Evolutionary conservation across 2,329 filamentous ascomycete species (phyloP), one percentile per base, ranked within the genome.

Genomic region (Paraphoma sp.): DNA sequence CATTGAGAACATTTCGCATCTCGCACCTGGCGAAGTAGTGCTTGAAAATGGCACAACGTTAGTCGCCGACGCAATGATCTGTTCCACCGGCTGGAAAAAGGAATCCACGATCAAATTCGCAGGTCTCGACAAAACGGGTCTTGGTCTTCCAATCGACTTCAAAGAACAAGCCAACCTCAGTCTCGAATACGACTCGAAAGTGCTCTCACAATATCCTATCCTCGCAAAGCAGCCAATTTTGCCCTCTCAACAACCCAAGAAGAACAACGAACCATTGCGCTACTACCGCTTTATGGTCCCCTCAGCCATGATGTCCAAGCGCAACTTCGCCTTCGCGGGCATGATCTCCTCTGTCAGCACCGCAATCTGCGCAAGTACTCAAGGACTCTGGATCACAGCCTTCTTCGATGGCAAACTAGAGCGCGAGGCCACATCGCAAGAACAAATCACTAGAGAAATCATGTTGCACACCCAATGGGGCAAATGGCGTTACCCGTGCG

Each of bases 331-430:
- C 4, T 79, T 79, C 57, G 68, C 73, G 4, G 77, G 77, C 23
- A 70, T 72, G 49, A 67, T 74, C 17, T 66, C 67, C 17, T 74
- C 69, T 3, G 67, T 77, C 29, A 65, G 67, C 6, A 78, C 74
- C 1, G 61, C 72, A 6, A 68, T 67, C 14, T 68, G 67, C 47
- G 73, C 76, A 3, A 60, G 68, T 14, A 57, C 70, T 0, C 74
- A 78, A 61, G 74, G 63, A 1, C 68, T 78, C 6, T 79, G 77
- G 77, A 76, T 88, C 28, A 79, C 81, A 0, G 88, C 89, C 1
- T 91, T 86, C 70, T 83, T 93, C 30, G 78, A 81, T 46, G 78
- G 78, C 31, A 73, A 79, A 42, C 72, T 89, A 17, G 30, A 46
- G 17, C 52, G 52, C n/a, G 47, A 45, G 18, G 46, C 52, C 31